phyloP scores from a whole-genome alignment of 2,329 filamentous ascomycete species.

The Pyrenophora graminea region DNA sequence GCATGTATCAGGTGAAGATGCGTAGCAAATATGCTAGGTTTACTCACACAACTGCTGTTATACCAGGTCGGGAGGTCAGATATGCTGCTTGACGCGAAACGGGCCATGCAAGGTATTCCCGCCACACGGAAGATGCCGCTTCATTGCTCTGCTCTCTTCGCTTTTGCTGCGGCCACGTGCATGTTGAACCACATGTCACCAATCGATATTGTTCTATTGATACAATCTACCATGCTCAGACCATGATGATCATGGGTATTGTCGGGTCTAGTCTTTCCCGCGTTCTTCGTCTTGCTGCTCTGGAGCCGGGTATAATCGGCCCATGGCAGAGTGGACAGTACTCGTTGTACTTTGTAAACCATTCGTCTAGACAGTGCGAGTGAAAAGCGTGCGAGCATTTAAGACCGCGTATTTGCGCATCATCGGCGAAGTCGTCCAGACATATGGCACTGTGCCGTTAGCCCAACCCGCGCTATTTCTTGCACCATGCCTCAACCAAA shows the following conservation, averaged over 20 bases:
- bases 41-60: no score
- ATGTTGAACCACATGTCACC: no score
- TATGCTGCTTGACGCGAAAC: no score
- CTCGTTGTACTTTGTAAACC: constrained; percentile 45
- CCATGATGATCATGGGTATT: constrained; percentile 31
- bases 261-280: constrained; percentile 11
- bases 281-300: constrained; percentile 9
- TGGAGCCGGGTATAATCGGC: constrained; percentile 39
- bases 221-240: constrained; percentile 16
- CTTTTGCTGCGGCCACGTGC: no score
- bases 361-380: constrained; percentile 44
- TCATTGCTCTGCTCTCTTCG: no score
- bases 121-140: no score
- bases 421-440: constrained; percentile 41
- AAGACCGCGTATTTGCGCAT: constrained; percentile 41
- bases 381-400: constrained; percentile 46
- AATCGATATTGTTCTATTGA: no score
- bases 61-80: no score
- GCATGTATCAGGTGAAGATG: no score
- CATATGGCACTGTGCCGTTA: constrained; percentile 42
- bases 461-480: not conserved
- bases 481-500: not conserved
- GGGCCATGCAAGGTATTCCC: no score
- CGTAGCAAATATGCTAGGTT: no score
- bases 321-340: constrained; percentile 47